Conservation (phyloP, 2,329 filamentous ascomycete species). For the Fusarium praegraminearum region DNA sequence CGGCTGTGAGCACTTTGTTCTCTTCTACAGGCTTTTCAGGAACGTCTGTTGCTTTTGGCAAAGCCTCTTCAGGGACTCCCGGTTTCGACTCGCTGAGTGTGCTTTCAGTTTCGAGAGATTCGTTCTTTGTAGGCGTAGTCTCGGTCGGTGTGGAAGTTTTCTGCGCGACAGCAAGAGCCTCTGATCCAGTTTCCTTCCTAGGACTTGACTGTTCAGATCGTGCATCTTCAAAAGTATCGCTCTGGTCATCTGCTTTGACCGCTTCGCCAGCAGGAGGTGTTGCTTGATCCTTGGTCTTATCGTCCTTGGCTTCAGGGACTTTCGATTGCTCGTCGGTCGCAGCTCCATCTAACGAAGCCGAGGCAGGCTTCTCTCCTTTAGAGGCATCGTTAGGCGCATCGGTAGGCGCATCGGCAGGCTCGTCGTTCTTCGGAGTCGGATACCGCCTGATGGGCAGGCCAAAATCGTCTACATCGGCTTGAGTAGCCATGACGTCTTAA, state of each 20-base stretch:
- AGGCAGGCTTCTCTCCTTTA: conserved; percentile 14
- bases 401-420: conserved; percentile 31
- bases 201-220: conserved; percentile 51
- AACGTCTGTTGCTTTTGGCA: background rate
- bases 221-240: conserved; percentile 54
- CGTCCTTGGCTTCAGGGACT: conserved; percentile 11
- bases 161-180: background rate
- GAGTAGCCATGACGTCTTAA: conserved; percentile 44
- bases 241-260: conserved; percentile 51
- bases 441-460: conserved; percentile 72
- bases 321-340: conserved; percentile 17
- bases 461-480: conserved; percentile 74
- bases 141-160: conserved; percentile 11
- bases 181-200: conserved; percentile 15
- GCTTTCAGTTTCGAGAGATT: conserved; percentile 19
- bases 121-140: conserved; percentile 16
- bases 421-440: conserved; percentile 49
- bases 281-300: conserved; percentile 10
- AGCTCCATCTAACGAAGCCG: conserved; percentile 10
- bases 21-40: conserved; percentile 16
- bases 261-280: conserved; percentile 9
- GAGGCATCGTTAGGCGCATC: conserved; percentile 31
- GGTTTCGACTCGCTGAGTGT: conserved; percentile 7
- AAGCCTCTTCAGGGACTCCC: conserved; percentile 5
- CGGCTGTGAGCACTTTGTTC: background rate